Evolutionary conservation across 306 rosid species (phyloP), one percentile per base, ranked within the genome.

Genomic region (Vachellia collinsii): DNA sequence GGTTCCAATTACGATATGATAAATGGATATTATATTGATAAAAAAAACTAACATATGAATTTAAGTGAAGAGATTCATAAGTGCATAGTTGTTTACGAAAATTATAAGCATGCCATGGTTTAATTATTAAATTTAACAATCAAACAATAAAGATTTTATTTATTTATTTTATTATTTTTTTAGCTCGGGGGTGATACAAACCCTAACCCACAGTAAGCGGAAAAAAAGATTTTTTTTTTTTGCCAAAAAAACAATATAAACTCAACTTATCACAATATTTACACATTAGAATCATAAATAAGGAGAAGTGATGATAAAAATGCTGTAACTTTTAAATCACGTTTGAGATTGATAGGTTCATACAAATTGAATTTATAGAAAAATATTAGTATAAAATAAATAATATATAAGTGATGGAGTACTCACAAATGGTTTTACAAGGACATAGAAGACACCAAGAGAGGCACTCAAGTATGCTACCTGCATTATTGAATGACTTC

Each of bases 401-500:
- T 12, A 53, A n/a, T n/a, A n/a, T n/a, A 50, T 50, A 76, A 70
- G 22, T 5, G 17, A 77, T 79, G 11, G 17, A 70, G 38, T 71
- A 86, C 98, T 90, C 61, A 93, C 98, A 3, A 92, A 56, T 59
- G 98, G 98, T 76, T 83, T 93, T 83, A 89, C 92, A 51, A 93
- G 94, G 71, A 91, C 84, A 75, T 83, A 89, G 74, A 93, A 66
- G 50, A 86, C 78, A 63, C 92, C 90, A 82, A 93, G 88, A 50
- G 97, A 90, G 58, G 93, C 91, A 83, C 91, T 84, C n/a, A 93
- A 77, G 77, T 83, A 93, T 47, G 98, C 91, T 19, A 93, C 97
- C 97, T 93, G 88, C 84, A 78, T 13, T 76, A 65, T 69, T 59
- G 39, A 82, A 71, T 42, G 17, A 61, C 67, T 16, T 74, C 62